Conservation (phyloP, 78 protist genomes). For the Dictyostelium firmibasis region DNA sequence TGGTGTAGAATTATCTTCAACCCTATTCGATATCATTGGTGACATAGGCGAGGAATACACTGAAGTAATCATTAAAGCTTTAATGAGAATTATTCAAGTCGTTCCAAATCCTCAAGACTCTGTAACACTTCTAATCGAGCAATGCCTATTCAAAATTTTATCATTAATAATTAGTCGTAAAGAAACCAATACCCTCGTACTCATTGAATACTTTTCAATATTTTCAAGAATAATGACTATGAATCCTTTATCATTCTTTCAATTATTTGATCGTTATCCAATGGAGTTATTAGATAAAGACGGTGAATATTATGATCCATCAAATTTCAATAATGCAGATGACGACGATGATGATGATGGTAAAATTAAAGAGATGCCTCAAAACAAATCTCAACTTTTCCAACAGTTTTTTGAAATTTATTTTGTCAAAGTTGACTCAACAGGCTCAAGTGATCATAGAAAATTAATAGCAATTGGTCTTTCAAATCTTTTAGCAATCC, state of each 20-base stretch:
- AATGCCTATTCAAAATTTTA: not conserved
- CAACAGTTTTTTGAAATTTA: not conserved
- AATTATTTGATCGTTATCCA: slow-evolving; percentile 18
- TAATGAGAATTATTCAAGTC: slow-evolving; percentile 14
- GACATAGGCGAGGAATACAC: not conserved
- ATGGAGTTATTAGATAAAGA: not conserved
- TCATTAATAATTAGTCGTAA: not conserved
- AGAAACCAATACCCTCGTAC: not conserved
- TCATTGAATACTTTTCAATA: not conserved
- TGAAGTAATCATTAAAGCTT: not conserved
- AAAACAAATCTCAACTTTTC: not conserved
- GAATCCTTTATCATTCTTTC: slow-evolving; percentile 20
- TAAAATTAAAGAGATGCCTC: not conserved
- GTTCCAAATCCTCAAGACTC: not conserved
- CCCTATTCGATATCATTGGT: not conserved
- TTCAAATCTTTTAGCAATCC: slow-evolving; percentile 9
- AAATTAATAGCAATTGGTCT: slow-evolving; percentile 51
- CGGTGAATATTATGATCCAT: not conserved
- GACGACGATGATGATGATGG: not conserved
- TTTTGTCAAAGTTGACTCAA: slow-evolving; percentile 37
- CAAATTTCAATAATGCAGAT: not conserved
- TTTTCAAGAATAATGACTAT: slow-evolving; percentile 5
- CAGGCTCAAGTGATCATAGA: not conserved
- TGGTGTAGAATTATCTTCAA: not conserved
- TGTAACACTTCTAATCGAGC: not conserved